These are phyloP conservation scores for Lichina pygmaea DNA, from an alignment of 495 filamentous ascomycete genomes.

Conservation along the genomic window DNA sequence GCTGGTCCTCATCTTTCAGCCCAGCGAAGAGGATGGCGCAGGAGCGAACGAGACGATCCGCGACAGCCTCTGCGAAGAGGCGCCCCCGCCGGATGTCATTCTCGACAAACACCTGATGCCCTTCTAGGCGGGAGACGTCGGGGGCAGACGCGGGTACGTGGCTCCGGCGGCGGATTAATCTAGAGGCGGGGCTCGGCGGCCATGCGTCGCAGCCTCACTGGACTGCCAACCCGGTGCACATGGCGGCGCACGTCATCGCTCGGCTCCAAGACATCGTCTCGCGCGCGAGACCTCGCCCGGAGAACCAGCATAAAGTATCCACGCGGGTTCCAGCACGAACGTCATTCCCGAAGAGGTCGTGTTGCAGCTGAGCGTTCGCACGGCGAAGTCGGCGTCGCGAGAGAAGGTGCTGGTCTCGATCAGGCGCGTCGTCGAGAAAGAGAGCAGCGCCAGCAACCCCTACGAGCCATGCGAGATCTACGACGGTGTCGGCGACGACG, in stretches of 20 bases:
- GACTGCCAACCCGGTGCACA: slow-evolving; percentile 21
- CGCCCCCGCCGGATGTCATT: slow-evolving; percentile 20
- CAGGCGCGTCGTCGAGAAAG: slow-evolving; percentile 22
- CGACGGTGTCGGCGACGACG: too few species aligned
- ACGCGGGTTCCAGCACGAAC: slow-evolving; percentile 25
- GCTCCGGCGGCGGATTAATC: slow-evolving; percentile 20
- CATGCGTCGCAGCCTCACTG: slow-evolving; percentile 24
- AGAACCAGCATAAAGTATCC: slow-evolving; percentile 21
- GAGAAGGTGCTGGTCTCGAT: slow-evolving; percentile 16
- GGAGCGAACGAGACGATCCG: slow-evolving; percentile 28
- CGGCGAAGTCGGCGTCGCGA: slow-evolving; percentile 15
- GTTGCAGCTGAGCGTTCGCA: slow-evolving; percentile 20
- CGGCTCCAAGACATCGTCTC: slow-evolving; percentile 23
- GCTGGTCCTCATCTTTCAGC: slow-evolving; percentile 26
- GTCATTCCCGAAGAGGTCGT: slow-evolving; percentile 22
- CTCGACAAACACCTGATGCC: slow-evolving; percentile 26
- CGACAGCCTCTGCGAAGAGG: slow-evolving; percentile 20
- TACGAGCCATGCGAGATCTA: too few species aligned
- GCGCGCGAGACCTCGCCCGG: slow-evolving; percentile 20
- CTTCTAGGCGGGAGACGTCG: slow-evolving; percentile 17
- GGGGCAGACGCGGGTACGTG: slow-evolving; percentile 14
- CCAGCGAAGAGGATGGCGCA: slow-evolving; percentile 22
- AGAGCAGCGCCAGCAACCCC: too few species aligned
- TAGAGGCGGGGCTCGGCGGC: slow-evolving; percentile 22
- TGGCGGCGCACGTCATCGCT: slow-evolving; percentile 21